These are phyloP conservation scores for Leccinum fibrillosum DNA, from an alignment of 768 basidiomycete species.

Conservation along the genomic window DNA sequence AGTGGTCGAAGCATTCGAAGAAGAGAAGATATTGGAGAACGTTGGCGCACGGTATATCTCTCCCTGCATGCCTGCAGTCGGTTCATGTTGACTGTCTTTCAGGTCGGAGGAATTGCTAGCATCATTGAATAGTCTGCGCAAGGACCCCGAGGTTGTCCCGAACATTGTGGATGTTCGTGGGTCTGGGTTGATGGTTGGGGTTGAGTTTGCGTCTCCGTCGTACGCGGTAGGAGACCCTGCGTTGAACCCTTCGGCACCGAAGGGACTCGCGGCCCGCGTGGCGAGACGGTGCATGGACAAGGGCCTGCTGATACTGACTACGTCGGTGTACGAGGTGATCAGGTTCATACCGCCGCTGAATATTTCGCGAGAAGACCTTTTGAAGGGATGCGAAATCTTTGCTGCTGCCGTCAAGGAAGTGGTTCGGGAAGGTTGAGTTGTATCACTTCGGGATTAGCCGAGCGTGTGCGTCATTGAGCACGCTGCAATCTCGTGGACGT, in stretches of 20 bases:
- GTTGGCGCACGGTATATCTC: conserved; percentile 61
- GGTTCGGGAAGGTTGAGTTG: conserved; percentile 37
- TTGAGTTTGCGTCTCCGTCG: conserved; percentile 71
- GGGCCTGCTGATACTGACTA: conserved; percentile 85
- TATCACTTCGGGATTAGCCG: conserved; percentile 7
- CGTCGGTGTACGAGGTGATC: conserved; percentile 82
- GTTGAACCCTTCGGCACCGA: conserved; percentile 35
- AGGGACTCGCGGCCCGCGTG: conserved; percentile 64
- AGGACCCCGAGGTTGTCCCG: conserved; percentile 47
- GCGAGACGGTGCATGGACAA: conserved; percentile 81
- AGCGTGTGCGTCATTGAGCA: conserved; percentile 4
- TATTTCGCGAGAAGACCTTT: conserved; percentile 71
- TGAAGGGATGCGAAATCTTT: conserved; percentile 64
- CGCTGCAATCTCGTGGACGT: not conserved
- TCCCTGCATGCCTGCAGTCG: not conserved
- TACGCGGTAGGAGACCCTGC: conserved; percentile 50
- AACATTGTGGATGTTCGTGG: conserved; percentile 87
- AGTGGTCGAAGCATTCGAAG: conserved; percentile 69
- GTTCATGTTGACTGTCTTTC: conserved; percentile 1
- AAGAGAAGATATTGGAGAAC: conserved; percentile 81
- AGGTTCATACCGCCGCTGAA: conserved; percentile 94
- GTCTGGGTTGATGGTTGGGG: conserved; percentile 82
- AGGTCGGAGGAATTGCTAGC: conserved; percentile 74
- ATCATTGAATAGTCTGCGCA: conserved; percentile 53
- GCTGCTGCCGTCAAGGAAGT: conserved; percentile 69